Evolutionary conservation across 805 yeast genomes (phyloP).

Genomic region (Candida chilensis): DNA sequence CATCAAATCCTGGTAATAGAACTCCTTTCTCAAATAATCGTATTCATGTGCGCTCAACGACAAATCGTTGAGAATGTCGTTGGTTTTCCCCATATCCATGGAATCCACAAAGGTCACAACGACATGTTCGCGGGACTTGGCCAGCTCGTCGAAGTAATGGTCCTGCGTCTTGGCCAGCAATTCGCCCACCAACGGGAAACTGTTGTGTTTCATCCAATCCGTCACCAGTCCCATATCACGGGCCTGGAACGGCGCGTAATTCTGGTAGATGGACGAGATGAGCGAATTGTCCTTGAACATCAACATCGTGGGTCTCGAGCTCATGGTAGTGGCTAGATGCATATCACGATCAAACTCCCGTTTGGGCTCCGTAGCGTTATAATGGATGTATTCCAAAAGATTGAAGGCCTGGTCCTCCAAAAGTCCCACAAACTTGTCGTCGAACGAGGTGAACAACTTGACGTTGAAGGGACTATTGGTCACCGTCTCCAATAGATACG

Average conservation of each 20-base stretch:
- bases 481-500: conserved; percentile 50
- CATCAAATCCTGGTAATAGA: conserved; percentile 21
- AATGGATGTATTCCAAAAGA: conserved; percentile 32
- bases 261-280: conserved; percentile 44
- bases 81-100: conserved; percentile 4
- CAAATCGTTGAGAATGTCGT: conserved; percentile 23
- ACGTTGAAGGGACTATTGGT: conserved; percentile 49
- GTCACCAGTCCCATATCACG: conserved; percentile 39
- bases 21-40: conserved; percentile 21
- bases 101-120: conserved; percentile 40
- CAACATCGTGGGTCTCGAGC: conserved; percentile 55
- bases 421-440: conserved; percentile 25
- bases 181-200: conserved; percentile 45
- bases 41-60: conserved; percentile 39
- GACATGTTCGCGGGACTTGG: conserved; percentile 29
- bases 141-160: conserved; percentile 20
- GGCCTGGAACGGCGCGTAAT: conserved; percentile 55
- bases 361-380: conserved; percentile 20
- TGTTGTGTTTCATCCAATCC: conserved; percentile 38
- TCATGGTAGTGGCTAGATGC: conserved; percentile 40
- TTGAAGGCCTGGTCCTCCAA: conserved; percentile 28
- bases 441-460: conserved; percentile 42
- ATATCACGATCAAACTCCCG: conserved; percentile 32
- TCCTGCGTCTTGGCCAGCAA: conserved; percentile 28
- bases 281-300: conserved; percentile 50